These are phyloP conservation scores for Fusarium globosum DNA, from an alignment of 2,329 filamentous ascomycete species.

Conservation along the genomic window DNA sequence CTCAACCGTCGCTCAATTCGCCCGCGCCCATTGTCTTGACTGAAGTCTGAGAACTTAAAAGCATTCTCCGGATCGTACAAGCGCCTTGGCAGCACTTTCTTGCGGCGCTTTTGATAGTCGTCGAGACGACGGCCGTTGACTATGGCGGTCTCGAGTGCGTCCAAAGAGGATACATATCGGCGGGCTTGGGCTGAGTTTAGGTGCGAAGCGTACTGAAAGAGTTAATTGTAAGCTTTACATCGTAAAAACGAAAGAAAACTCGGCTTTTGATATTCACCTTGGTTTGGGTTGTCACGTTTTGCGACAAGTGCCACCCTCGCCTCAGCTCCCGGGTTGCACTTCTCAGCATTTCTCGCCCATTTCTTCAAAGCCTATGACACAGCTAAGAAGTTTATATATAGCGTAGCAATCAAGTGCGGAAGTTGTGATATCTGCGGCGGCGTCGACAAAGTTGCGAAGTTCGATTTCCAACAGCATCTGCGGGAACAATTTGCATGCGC, in stretches of 20 bases:
- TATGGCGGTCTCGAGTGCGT: slow-evolving; percentile 18
- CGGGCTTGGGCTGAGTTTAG: background rate
- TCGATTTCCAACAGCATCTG: background rate
- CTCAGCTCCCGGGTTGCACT: slow-evolving; percentile 49
- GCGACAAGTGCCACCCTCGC: slow-evolving; percentile 44
- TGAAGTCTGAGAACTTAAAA: background rate
- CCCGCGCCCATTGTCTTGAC: background rate
- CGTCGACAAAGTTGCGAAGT: background rate
- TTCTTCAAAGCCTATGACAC: slow-evolving; percentile 28
- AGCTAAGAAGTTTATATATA: background rate
- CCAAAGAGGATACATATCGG: slow-evolving; percentile 17
- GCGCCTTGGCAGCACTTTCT: background rate
- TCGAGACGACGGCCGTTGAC: slow-evolving; percentile 4
- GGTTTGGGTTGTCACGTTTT: slow-evolving; percentile 33
- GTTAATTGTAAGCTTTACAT: slow-evolving; percentile 19
- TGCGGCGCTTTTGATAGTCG: slow-evolving; percentile 3
- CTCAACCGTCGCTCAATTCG: slow-evolving; percentile 35
- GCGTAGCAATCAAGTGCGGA: background rate
- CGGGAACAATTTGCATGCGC: slow-evolving; percentile 38
- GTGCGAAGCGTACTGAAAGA: slow-evolving; percentile 16
- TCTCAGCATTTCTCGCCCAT: slow-evolving; percentile 54
- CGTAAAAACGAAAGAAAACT: background rate
- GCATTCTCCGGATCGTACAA: background rate
- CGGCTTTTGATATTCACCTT: slow-evolving; percentile 36
- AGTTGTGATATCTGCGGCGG: background rate